Evolutionary conservation across 306 rosid species (phyloP), one percentile per base, ranked within the genome.

Genomic region (Cucurbita pepo): DNA sequence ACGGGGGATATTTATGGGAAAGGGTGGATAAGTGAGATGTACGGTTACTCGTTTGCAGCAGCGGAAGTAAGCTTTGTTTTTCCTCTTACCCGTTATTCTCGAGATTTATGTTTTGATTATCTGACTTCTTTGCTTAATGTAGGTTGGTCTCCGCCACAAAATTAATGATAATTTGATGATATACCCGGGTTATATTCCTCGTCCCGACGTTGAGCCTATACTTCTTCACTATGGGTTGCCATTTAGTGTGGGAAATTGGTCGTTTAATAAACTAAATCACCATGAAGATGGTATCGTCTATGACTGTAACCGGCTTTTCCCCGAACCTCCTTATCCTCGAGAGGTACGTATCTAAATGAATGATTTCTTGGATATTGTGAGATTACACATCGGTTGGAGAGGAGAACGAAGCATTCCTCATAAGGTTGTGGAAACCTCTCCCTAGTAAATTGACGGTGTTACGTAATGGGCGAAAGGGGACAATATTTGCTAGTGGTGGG

Each of bases 1-100:
- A 94, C 99, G 69, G 99, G 97, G 77, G 99, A 94, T 73, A 84
- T 94, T 71, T 94, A 91, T 77, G 91, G 86, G 58, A 65, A 80
- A 78, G 99, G 99, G 73, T 94, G 99, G 99, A 94, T 94, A 67
- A 94, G 97, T 86, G 99, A 94, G 87, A 94, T 94, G 99, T 94
- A 94, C 64, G 99, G 99, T 73, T 94, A 91, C 83, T 91, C 99
- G 50, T 94, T 94, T 69, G 99, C 97, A 57, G 99, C 97, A 44
- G 99, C 99, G 7, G 99, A 91, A 85, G 97, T 91, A 83, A 81
- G 95, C 69, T 74, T 56, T 67, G 37, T 51, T 60, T 50, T 77
- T 69, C 47, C 47, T 72, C 30, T 56, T 37, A 45, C 56, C 34
- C 5, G 12, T 67, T n/a, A 11, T 45, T n/a, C 75, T 16, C 22